Percentiles rank a stretch among this genome's conserved stretches.
phyloP scores from a whole-genome alignment of 1,284 basidiomycete species.

The Moesziomyces globuligerus region DNA sequence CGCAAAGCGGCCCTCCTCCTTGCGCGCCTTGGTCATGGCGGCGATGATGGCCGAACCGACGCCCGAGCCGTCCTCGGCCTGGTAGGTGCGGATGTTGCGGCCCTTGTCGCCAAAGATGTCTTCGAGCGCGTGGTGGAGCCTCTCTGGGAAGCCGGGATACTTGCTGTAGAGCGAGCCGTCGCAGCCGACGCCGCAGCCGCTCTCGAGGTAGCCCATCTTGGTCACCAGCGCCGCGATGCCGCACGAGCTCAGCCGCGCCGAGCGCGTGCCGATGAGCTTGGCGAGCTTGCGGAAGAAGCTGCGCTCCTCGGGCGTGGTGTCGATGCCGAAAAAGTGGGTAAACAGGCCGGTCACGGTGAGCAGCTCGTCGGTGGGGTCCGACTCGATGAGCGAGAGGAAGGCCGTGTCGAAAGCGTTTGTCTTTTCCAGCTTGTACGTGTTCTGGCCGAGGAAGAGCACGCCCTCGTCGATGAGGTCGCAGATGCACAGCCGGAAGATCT shows the following conservation, averaged over 20 bases:
- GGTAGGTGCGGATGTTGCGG: constrained; percentile 54
- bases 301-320: constrained; percentile 63
- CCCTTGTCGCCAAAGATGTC: constrained; percentile 65
- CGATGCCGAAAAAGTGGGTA: constrained; percentile 69
- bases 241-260: constrained; percentile 62
- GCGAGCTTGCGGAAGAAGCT: constrained; percentile 72
- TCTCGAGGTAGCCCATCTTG: constrained; percentile 64
- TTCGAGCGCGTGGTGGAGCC: constrained; percentile 63
- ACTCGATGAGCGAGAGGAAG: constrained; percentile 95
- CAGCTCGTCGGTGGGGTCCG: constrained; percentile 97
- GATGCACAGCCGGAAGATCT: constrained; percentile 91
- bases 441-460: constrained; percentile 94
- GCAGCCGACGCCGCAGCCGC: constrained; percentile 61
- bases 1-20: constrained; percentile 50
- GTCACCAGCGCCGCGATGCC: constrained; percentile 63
- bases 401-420: constrained; percentile 94
- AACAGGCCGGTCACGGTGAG: constrained; percentile 96
- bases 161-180: constrained; percentile 64
- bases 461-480: constrained; percentile 97
- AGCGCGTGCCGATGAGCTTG: constrained; percentile 72
- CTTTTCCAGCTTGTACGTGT: constrained; percentile 93
- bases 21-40: constrained; percentile 62
- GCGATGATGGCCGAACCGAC: constrained; percentile 65
- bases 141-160: constrained; percentile 64
- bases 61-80: constrained; percentile 65